Percentiles rank a stretch among this genome's conserved stretches.
These are phyloP conservation scores for Ceratocystis eucalypticola DNA, from an alignment of 2,329 filamentous ascomycete species.

Conservation along the genomic window DNA sequence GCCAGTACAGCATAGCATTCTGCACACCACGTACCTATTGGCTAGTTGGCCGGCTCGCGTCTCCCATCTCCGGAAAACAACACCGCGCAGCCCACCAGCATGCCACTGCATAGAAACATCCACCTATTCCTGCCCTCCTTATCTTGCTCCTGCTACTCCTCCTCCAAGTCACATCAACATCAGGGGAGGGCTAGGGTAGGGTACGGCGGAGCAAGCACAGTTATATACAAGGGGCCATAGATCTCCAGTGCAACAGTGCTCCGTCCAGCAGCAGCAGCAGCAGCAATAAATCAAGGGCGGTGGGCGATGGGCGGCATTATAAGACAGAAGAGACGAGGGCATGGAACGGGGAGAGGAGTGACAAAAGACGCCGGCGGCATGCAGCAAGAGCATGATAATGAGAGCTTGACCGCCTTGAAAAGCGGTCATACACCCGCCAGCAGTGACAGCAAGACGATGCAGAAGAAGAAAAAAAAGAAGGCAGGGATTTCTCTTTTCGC, in stretches of 20 bases:
- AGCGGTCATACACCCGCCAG: not conserved
- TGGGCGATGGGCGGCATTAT: too few relatives aligned
- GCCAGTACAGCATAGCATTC: not conserved
- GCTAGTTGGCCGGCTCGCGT: not conserved
- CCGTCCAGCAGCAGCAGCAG: not conserved
- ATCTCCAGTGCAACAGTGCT: not conserved
- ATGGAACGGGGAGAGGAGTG: too few relatives aligned
- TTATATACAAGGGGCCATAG: too few relatives aligned
- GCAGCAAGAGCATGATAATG: not conserved
- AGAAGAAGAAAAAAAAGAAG: slow-evolving; percentile 1
- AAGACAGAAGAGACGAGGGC: too few relatives aligned
- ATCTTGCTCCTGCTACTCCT: too few relatives aligned
- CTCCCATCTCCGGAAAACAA: not conserved
- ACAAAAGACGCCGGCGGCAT: not conserved
- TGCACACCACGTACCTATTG: not conserved
- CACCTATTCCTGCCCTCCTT: not conserved
- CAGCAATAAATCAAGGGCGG: not conserved
- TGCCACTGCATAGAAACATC: not conserved
- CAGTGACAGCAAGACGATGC: not conserved
- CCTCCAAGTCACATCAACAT: too few relatives aligned
- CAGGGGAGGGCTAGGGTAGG: not conserved
- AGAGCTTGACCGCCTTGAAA: slow-evolving; percentile 2
- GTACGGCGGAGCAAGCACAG: not conserved
- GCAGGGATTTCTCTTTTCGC: not conserved
- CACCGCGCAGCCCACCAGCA: too few relatives aligned